phyloP scores from a whole-genome alignment of 192 early-diverging fungal genomes.

The Coemansia guatemalensis region DNA sequence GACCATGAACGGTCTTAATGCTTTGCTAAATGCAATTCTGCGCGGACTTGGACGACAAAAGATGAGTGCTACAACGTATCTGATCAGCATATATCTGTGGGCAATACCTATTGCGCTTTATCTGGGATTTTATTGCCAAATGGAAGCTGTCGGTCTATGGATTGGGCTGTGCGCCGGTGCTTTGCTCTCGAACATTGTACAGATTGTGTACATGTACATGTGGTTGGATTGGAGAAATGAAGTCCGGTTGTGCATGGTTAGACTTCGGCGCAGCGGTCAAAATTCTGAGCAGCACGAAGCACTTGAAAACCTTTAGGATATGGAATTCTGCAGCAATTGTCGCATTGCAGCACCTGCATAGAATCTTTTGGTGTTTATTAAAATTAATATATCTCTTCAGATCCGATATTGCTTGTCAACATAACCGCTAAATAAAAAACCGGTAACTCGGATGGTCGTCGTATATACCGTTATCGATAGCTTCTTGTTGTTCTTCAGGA shows the following conservation, averaged over 20 bases:
- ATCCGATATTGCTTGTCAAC: too few relatives aligned
- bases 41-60: constrained; percentile 57
- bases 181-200: constrained; percentile 20
- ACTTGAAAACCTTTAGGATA: too few relatives aligned
- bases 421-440: constrained; percentile 26
- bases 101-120: constrained; percentile 55
- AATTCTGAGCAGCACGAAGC: not conserved
- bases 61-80: constrained; percentile 49
- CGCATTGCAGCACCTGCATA: too few relatives aligned
- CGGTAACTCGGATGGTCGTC: constrained; percentile 51
- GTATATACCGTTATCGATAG: constrained; percentile 37
- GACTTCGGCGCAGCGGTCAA: not conserved
- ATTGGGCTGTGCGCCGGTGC: constrained; percentile 53
- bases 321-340: too few relatives aligned
- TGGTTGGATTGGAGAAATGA: constrained; percentile 26
- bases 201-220: constrained; percentile 28
- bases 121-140: constrained; percentile 44
- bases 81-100: constrained; percentile 51
- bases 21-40: constrained; percentile 57
- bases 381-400: too few relatives aligned
- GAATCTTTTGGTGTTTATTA: too few relatives aligned
- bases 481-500: constrained; percentile 35
- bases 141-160: constrained; percentile 68
- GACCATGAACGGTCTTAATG: constrained; percentile 54
- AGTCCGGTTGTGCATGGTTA: not conserved